phyloP scores from a whole-genome alignment of 768 basidiomycete genomes.

The Pulveroboletus sp. region DNA sequence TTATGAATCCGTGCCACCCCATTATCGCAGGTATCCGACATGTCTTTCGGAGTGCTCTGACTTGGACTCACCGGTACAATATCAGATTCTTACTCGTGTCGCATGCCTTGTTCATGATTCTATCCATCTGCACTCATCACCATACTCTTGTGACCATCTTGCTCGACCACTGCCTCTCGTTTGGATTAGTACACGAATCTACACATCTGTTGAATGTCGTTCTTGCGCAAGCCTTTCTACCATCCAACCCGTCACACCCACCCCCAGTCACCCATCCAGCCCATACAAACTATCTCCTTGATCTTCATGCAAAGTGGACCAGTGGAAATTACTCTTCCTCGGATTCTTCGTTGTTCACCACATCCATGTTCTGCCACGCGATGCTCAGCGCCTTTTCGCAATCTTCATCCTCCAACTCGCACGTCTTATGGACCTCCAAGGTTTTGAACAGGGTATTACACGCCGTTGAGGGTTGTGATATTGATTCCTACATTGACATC shows the following conservation, averaged over 20 bases:
- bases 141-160: slow-evolving; percentile 47
- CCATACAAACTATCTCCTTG: slow-evolving; percentile 45
- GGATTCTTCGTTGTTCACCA: slow-evolving; percentile 19
- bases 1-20: slow-evolving; percentile 51
- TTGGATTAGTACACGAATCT: slow-evolving; percentile 42
- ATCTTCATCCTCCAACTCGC: slow-evolving; percentile 31
- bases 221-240: slow-evolving; percentile 37
- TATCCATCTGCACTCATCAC: slow-evolving; percentile 43
- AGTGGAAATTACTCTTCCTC: slow-evolving; percentile 8
- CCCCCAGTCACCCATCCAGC: slow-evolving; percentile 41
- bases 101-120: slow-evolving; percentile 48
- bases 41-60: slow-evolving; percentile 5
- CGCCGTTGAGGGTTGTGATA: slow-evolving; percentile 30
- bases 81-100: slow-evolving; percentile 46
- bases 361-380: slow-evolving; percentile 25
- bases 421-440: slow-evolving; percentile 42
- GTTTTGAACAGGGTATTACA: slow-evolving; percentile 37
- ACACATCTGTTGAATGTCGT: slow-evolving; percentile 39
- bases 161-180: slow-evolving; percentile 48
- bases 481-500: slow-evolving; percentile 32
- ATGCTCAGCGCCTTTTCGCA: slow-evolving; percentile 13
- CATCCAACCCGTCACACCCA: slow-evolving; percentile 19
- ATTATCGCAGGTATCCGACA: slow-evolving; percentile 44
- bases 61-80: slow-evolving; percentile 2
- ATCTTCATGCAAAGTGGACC: slow-evolving; percentile 42